Evolutionary conservation across 2,329 filamentous ascomycete species (phyloP), one percentile per base, ranked within the genome.

Genomic region (Cordyceps cicadae): DNA sequence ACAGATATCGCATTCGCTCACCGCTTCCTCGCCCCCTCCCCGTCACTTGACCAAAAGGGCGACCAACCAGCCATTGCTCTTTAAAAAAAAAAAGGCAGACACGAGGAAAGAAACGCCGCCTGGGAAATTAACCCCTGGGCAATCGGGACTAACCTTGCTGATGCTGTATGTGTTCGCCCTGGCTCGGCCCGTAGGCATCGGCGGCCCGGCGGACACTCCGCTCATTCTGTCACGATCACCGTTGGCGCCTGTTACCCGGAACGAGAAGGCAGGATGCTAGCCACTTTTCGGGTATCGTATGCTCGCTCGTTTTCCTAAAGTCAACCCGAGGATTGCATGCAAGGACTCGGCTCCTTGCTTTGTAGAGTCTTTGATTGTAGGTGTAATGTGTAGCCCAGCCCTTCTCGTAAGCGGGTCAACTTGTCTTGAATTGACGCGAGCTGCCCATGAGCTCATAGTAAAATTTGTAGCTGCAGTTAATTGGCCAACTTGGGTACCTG

Each of bases 81-180:
- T 24, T 9, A 15, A 37, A 45, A 8, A 15, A 24, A 34, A n/a
- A 45, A 12, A 34, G 34, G 52, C 62, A 54, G 59, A 58, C 24
- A 54, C n/a, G 52, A 49, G 59, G 37, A 24, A 51, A 52, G 37
- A 58, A 29, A 29, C 29, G 29, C 29, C 26, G 34, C 39, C 34
- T 19, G 14, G 26, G 34, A 50, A 43, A 17, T 5, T 1, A 61
- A 56, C 59, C 61, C 62, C 19, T 48, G 32, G 26, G 45, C 29
- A 15, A 19, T 46, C 14, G 21, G 34, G 48, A 62, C 70, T 67
- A 64, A 75, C 73, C 71, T 71, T 74, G 67, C 75, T 75, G 60
- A 77, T 75, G 64, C 68, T 76, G 70, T 72, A 77, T 14, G 75
- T 77, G 54, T 77, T 74, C 58, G 67, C 69, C 55, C 71, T 67